Percentiles rank a stretch among this genome's conserved stretches.
phyloP scores from a whole-genome alignment of 2,329 filamentous ascomycete genomes.

The Ascocoryne sarcoides region DNA sequence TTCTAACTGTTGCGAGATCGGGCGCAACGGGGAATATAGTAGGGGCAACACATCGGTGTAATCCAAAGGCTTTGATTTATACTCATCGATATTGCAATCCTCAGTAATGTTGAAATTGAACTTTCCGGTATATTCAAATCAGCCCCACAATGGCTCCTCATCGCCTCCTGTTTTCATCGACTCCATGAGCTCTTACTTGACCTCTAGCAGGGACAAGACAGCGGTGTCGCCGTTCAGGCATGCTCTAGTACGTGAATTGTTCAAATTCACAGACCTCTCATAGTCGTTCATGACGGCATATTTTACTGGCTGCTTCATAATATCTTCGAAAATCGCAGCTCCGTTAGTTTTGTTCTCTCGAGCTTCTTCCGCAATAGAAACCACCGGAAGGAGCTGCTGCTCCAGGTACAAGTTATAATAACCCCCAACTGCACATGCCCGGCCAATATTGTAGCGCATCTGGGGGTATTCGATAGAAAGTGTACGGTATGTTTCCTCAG shows the following conservation, averaged over 20 bases:
- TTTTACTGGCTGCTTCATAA: conserved; percentile 24
- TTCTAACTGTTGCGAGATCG: too few species aligned
- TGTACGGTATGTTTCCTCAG: conserved; percentile 30
- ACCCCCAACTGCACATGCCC: conserved; percentile 34
- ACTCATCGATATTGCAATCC: too few species aligned
- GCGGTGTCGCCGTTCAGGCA: conserved; percentile 31
- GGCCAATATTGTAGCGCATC: conserved; percentile 32
- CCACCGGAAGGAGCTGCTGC: conserved; percentile 32
- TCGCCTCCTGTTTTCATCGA: too few species aligned
- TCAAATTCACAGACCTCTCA: conserved; percentile 14
- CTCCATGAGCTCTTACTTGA: too few species aligned
- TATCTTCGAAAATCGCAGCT: conserved; percentile 26
- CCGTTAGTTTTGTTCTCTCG: conserved; percentile 23
- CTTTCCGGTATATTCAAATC: too few species aligned
- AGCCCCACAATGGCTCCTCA: too few species aligned
- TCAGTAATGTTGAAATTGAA: too few species aligned
- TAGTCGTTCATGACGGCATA: conserved; percentile 34
- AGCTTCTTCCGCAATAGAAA: conserved; percentile 34
- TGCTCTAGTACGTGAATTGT: conserved; percentile 5
- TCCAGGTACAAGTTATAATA: conserved; percentile 31
- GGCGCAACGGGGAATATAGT: too few species aligned
- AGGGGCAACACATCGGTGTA: too few species aligned
- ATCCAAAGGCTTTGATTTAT: too few species aligned
- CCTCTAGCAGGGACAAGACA: conserved; percentile 23
- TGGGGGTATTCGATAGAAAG: conserved; percentile 27